Conservation (phyloP, 192 early-diverging fungal species). For the Coemansia sp. region DNA sequence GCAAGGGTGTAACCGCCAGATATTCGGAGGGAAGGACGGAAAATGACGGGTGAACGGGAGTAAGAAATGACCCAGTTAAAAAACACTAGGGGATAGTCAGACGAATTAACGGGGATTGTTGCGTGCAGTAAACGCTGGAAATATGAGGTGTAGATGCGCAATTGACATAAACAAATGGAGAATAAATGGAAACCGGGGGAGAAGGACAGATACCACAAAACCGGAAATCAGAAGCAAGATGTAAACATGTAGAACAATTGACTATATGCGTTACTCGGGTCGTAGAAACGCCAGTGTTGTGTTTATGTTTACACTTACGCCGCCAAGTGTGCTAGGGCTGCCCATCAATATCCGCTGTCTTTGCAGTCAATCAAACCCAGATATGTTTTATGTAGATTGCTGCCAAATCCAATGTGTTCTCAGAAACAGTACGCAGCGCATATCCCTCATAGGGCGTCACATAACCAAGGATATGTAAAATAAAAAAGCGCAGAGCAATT, state of each 20-base stretch:
- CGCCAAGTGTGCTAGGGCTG: too few species aligned
- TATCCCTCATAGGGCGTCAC: background rate
- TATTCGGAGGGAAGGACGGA: background rate
- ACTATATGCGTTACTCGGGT: too few species aligned
- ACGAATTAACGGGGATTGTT: background rate
- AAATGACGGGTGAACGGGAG: too few species aligned
- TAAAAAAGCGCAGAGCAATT: background rate
- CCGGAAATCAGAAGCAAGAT: constrained; percentile 4
- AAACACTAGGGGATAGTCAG: background rate
- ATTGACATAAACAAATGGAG: background rate
- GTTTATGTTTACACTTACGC: too few species aligned
- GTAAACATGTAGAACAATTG: background rate
- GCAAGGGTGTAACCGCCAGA: background rate
- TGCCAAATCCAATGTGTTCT: too few species aligned
- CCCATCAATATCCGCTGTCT: too few species aligned
- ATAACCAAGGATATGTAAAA: background rate
- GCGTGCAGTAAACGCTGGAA: background rate
- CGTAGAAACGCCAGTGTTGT: too few species aligned
- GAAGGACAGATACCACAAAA: constrained; percentile 1
- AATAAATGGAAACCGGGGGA: constrained; percentile 1
- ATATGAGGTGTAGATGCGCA: too few species aligned
- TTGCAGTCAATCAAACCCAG: too few species aligned
- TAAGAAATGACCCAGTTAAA: background rate
- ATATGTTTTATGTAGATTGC: too few species aligned
- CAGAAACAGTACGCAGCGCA: too few species aligned